These are phyloP conservation scores for Apium graveolens DNA, from an alignment of 129 eudicot genomes.

Conservation along the genomic window DNA sequence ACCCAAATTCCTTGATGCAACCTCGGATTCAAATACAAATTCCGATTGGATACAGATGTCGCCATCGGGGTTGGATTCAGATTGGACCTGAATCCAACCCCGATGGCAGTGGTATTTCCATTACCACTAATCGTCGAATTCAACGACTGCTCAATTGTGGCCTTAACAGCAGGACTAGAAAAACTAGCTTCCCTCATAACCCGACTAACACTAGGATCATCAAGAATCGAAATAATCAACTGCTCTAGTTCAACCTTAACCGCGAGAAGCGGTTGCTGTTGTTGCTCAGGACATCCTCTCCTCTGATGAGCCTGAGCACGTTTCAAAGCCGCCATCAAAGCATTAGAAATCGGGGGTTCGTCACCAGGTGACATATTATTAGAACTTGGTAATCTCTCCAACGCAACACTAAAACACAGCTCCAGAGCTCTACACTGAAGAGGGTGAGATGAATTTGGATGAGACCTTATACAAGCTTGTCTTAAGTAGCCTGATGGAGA, in stretches of 20 bases:
- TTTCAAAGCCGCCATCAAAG: constrained; percentile 82
- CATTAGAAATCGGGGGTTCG: constrained; percentile 89
- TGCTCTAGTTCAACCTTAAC: constrained; percentile 79
- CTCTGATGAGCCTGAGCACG: constrained; percentile 84
- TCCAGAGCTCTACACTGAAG: constrained; percentile 89
- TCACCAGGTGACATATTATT: constrained; percentile 21
- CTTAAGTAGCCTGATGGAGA: constrained; percentile 77
- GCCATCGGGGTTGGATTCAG: constrained; percentile 16
- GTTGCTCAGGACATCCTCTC: constrained; percentile 89
- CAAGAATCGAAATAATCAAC: constrained; percentile 65
- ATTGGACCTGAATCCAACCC: constrained; percentile 40
- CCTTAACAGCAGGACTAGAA: constrained; percentile 90
- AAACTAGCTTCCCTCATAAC: constrained; percentile 96
- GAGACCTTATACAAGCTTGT: constrained; percentile 86
- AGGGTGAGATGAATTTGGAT: constrained; percentile 90
- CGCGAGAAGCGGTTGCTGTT: constrained; percentile 85
- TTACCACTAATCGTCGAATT: constrained; percentile 12
- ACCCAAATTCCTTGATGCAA: constrained; percentile 31
- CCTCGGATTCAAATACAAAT: constrained; percentile 50
- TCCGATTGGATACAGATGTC: constrained; percentile 21
- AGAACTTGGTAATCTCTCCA: constrained; percentile 74
- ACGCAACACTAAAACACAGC: constrained; percentile 87
- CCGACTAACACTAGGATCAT: constrained; percentile 94
- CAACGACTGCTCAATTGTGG: constrained; percentile 66
- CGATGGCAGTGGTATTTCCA: constrained; percentile 17